Evolutionary conservation across 2,329 filamentous ascomycete genomes (phyloP), one percentile per base, ranked within the genome.

Genomic region (Gaeumannomyces sp.): DNA sequence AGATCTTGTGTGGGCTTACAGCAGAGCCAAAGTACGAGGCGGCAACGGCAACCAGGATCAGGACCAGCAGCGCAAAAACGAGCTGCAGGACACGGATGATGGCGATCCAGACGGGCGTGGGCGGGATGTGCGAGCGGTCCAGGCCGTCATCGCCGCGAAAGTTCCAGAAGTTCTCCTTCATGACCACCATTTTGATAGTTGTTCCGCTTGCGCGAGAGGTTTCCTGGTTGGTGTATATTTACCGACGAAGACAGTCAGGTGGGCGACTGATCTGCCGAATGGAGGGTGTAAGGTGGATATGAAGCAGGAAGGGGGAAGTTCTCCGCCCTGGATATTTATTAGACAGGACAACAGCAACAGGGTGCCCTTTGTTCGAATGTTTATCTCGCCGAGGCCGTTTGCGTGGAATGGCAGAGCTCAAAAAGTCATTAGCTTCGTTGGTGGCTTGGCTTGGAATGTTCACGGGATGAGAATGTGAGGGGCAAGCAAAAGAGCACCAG

Each of bases 71-170:
- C 1, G 62, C 62, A n/a, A 64, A 33, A 22, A 68, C 62, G 8
- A 67, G 60, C 56, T 70, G 68, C n/a, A 62, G 58, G 60, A 65
- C 60, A 60, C 69, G 68, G 50, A 70, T 45, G 53, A 68, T 56
- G 60, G 60, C 62, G 22, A 65, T 66, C 68, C 68, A 70, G n/a
- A 66, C 56, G 28, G 69, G 68, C 64, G 65, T 62, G 11, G 64
- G 45, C 25, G 68, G 68, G 33, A 70, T 50, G 45, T 69, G 66
- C 33, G 66, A 62, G 14, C 67, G 67, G 63, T 67, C 64, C 19
- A 62, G 61, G 63, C 66, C 64, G 53, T 70, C 67, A 53, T 59
- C 38, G 31, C 56, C 61, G 28, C 62, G 59, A 31, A 61, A 57
- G 62, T 59, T 63, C 59, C 62, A 58, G 64, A 67, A 66, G 27